Evolutionary conservation across 2,329 filamentous ascomycete genomes (phyloP), one percentile per base, ranked within the genome.

Genomic region (Fusarium pseudocircinatum): DNA sequence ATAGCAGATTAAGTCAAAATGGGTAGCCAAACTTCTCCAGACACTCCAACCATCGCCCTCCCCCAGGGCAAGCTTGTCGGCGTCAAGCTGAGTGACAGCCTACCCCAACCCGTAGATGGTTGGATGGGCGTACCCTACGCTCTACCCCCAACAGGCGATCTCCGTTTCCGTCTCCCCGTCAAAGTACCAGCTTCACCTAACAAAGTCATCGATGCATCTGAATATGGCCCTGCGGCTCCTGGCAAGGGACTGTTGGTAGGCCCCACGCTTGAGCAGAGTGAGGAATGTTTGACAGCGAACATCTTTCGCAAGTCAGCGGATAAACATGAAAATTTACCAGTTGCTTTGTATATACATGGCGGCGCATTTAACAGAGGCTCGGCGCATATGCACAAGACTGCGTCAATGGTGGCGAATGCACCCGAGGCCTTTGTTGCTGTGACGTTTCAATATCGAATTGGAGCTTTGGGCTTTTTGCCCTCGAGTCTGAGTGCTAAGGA

Each of bases 391-490:
- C 85, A 91, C 64, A 87, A 93, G 76, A 89, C 92, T 61, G 86
- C 86, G 0, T 88, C 88, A 20, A 89, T 93, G 82, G 86, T 91
- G 10, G 85, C 87, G 4, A 91, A 87, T 81, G 80, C 86, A 0
- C 79, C 82, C 20, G 63, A 63, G 24, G 86, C 87, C 1, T 82
- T 92, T 54, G 83, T 89, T 44, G 85, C 81, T 9, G 82, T 88
- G 4, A 84, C 82, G 39, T 84, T 87, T 75, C 84, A 84, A 72
- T 86, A 90, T 76, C 84, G 89, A 14, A 83, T 91, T 43, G 85
- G 86, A 14, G 86, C 87, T 8, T 84, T 91, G 75, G 91, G 91
- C 0, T 92, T 93, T 77, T 76, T 92, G n/a, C 72, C 3, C 88
- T 93, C 80, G 72, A 91, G 39, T 20, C 85, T 78, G 1, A 78